phyloP scores from a whole-genome alignment of 108 stramenopile genomes.

The Nannochloropsis salina region DNA sequence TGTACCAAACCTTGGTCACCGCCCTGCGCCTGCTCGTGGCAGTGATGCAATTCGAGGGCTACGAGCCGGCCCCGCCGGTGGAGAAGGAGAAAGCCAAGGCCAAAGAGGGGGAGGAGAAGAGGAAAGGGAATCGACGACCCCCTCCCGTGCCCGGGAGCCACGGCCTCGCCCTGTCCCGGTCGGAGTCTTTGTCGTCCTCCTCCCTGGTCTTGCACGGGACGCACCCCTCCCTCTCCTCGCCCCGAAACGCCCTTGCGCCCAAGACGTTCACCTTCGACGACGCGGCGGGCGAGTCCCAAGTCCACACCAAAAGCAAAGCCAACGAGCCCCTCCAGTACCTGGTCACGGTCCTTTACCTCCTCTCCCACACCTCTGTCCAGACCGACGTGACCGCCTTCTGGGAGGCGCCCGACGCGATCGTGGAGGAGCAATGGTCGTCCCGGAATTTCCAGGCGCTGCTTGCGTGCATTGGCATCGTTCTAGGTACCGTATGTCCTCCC shows the following conservation, averaged over 20 bases:
- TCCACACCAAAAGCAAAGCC: not conserved
- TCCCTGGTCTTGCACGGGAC: not conserved
- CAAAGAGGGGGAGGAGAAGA: not conserved
- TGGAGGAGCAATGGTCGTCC: not conserved
- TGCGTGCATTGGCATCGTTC: conserved; percentile 1
- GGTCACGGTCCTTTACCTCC: not conserved
- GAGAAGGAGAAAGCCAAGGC: not conserved
- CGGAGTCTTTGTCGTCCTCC: not conserved
- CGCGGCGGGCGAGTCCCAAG: not conserved
- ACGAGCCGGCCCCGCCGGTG: not conserved
- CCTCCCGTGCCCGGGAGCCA: not conserved
- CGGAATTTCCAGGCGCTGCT: not conserved
- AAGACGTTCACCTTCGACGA: not conserved
- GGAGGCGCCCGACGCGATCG: not conserved
- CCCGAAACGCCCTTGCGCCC: not conserved
- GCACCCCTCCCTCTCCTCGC: not conserved
- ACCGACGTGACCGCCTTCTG: conserved; percentile 8
- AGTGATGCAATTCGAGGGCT: not conserved
- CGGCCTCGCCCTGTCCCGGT: not conserved
- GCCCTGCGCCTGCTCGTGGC: not conserved
- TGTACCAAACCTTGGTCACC: not conserved
- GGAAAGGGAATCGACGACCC: not conserved
- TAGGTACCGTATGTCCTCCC: not conserved
- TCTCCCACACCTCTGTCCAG: conserved; percentile 6
- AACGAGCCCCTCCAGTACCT: not conserved